Evolutionary conservation across 2,329 filamentous ascomycete species (phyloP), one percentile per base, ranked within the genome.

Genomic region (Penicillium sp.): DNA sequence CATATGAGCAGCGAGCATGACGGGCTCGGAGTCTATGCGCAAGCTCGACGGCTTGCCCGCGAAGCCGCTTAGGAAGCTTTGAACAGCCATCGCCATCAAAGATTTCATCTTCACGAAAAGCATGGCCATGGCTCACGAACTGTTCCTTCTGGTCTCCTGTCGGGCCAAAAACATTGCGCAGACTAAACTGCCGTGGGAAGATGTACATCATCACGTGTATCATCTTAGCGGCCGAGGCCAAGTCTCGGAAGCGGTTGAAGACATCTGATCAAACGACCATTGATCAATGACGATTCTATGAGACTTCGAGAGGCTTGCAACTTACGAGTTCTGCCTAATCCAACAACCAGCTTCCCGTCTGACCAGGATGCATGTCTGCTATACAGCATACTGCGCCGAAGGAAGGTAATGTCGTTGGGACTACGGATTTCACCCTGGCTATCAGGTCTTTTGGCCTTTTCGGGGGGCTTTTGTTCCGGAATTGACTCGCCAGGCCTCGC

Each of bases 81-180:
- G 53, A 19, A 52, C 33, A 42, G 10, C 39, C 35, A 39, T 57
- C 37, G 16, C 35, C 26, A 13, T 26, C n/a, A 27, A 68, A 64
- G 57, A 97, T 93, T 69, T 98, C 93, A 11, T 90, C 83, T 68
- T 98, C 93, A 19, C 93, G 87, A 11, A 92, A 72, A 0, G 89
- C 93, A 70, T 96, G 96, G 72, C 96, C 93, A 70, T 96, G 96
- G 72, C 96, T 92, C 68, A 91, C 90, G 68, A 93, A 88, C 26
- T 83, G 84, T 67, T 90, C 84, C 49, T 77, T 82, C 23, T 70
- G 71, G 70, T 95, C 83, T 16, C 89, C 81, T 3, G 79, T 76
- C 5, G 87, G 90, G 0, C 87, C 92, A 70, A 98, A 97, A n/a
- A 89, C 92, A 73, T 98, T 99, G 69, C 96, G 92, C 3, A 99